phyloP scores from a whole-genome alignment of 2,329 filamentous ascomycete genomes.

The Incumbomyces lentus region DNA sequence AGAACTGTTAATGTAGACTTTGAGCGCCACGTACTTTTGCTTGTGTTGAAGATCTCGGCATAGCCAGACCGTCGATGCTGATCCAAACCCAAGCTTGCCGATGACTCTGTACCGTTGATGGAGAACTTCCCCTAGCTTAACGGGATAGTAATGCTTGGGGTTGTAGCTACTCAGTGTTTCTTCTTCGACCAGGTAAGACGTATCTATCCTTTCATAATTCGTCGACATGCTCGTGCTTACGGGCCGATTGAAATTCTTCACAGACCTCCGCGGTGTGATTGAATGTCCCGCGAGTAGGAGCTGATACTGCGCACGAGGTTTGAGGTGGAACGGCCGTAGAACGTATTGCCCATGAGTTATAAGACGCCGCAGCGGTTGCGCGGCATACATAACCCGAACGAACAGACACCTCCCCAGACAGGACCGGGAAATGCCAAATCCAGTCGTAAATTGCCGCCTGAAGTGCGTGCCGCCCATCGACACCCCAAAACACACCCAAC shows the following conservation, averaged over 20 bases:
- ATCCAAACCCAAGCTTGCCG: constrained; percentile 7
- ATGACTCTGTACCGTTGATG: constrained; percentile 3
- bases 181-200: background rate
- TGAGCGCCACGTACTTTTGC: background rate
- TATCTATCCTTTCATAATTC: background rate
- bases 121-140: constrained; percentile 33
- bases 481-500: too few relatives aligned
- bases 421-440: too few relatives aligned
- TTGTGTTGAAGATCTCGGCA: constrained; percentile 1
- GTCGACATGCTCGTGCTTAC: background rate
- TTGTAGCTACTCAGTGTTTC: constrained; percentile 41
- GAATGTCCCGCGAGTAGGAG: too few relatives aligned
- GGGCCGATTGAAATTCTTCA: background rate
- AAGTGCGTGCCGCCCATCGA: too few relatives aligned
- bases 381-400: background rate
- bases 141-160: constrained; percentile 53
- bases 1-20: constrained; percentile 8
- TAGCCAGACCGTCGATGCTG: constrained; percentile 5
- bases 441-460: too few relatives aligned
- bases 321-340: background rate
- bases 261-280: too few relatives aligned
- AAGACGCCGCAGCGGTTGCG: background rate
- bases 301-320: too few relatives aligned
- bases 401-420: background rate
- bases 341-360: background rate